Base-by-base conservation (phyloP, 192 early-diverging fungal species). In the Geosiphon pyriformis region DNA sequence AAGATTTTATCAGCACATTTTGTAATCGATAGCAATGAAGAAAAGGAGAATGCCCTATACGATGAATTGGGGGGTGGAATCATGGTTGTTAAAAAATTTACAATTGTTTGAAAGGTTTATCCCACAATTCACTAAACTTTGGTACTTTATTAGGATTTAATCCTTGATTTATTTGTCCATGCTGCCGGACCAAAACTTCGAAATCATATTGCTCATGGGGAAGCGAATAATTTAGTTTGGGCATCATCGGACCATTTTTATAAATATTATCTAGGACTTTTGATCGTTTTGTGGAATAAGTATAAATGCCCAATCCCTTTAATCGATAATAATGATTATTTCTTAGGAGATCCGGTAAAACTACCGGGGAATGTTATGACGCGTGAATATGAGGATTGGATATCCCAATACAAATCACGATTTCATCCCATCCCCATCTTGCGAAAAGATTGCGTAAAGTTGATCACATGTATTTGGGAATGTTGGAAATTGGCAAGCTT, bases 111-210 rank as follows among this genome's bases (percentile, higher is more conserved):
- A n/a, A n/a, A n/a, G n/a, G n/a, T n/a, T n/a, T n/a, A n/a, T n/a
- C n/a, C n/a, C n/a, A n/a, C n/a, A n/a, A n/a, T n/a, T n/a, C n/a
- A n/a, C n/a, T n/a, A n/a, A n/a, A n/a, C 2, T 25, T 15, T 48
- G n/a, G 12, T 50, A 7, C n/a, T 49, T 6, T 11, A 32, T 31
- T 46, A 69, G 68, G 68, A 69, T 50, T 33, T 69, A 20, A 12
- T 69, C 8, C 59, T 62, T 50, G 68, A 69, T 62, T 48, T 69
- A n/a, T 69, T 69, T 34, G 26, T 69, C 34, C 33, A 69, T 59
- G 15, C 6, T 29, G 48, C 15, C 37, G 68, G 68, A 18, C 68
- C 68, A 12, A 50, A 31, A 23, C 26, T 69, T 29, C 53, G 68
- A 26, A 47, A 69, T 53, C 57, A 37, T 7, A 32, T 69, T 30